Base-by-base conservation (phyloP, 1,284 basidiomycete genomes). In the Apiotrichum veenhuisii region DNA sequence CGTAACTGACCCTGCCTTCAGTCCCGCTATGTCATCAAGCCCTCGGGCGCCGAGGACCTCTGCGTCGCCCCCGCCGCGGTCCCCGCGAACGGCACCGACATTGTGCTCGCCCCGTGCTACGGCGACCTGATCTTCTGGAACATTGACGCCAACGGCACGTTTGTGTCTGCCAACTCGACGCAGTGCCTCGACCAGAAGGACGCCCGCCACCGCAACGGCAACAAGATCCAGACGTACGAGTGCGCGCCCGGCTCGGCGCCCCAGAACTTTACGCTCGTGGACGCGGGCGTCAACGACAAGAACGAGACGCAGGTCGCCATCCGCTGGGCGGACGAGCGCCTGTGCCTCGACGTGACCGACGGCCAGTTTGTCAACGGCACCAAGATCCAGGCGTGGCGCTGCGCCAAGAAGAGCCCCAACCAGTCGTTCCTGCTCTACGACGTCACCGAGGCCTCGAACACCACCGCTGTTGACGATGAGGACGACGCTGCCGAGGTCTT, bases 261-360 rank as follows among this genome's bases (percentile, higher is more conserved):
- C 64, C 73, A 75, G 59, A 46, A 51, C 33, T 75, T 69, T 57
- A 54, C 54, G 34, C 48, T 68, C 44, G 26, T 41, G 36, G n/a
- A 18, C n/a, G n/a, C n/a, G 23, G 22, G 15, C 22, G 20, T 15
- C 18, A 33, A 25, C 45, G 41, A 9, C 41, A 37, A n/a, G 30
- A 20, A 41, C 50, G 42, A 37, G 33, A 38, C 23, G 22, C 25
- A 50, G 44, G 4, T 49, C 20, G 8, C 57, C 26, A 62, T 75
- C 56, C 51, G 64, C 52, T 73, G 71, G 72, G 40, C 45, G 37
- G 61, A 57, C 34, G 50, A 54, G 22, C 57, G 65, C 54, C 62
- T 61, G 59, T 73, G 72, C 62, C 56, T 70, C 52, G 73, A 75
- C 61, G 58, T 74, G 26, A 64, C 59, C 25, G 66, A 72, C 55